These are phyloP conservation scores for Ascosphaera aggregata DNA, from an alignment of 2,329 filamentous ascomycete genomes.

Conservation along the genomic window DNA sequence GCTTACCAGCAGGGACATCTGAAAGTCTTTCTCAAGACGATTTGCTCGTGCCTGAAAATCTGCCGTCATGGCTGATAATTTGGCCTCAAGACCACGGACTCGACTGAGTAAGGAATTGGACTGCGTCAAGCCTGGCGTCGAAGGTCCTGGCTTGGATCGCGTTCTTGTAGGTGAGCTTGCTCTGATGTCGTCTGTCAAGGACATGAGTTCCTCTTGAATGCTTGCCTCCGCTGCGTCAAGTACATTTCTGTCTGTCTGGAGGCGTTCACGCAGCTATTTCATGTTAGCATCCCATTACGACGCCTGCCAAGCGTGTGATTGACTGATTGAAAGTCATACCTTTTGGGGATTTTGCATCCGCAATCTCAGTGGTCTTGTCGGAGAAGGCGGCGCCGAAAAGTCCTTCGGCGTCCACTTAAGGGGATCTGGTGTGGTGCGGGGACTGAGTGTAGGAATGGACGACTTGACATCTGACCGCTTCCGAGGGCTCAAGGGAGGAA, in stretches of 20 bases:
- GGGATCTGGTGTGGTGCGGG: no score
- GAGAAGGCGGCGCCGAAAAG: constrained; percentile 33
- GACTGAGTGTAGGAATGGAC: no score
- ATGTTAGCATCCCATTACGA: constrained; percentile 4
- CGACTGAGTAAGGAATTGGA: constrained; percentile 18
- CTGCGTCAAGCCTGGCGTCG: no score
- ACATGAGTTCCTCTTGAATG: constrained; percentile 48
- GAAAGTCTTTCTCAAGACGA: constrained; percentile 45
- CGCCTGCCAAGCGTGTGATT: background rate
- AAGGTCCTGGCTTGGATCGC: constrained; percentile 10
- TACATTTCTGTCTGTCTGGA: constrained; percentile 58
- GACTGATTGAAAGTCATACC: constrained; percentile 8
- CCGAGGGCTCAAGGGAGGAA: constrained; percentile 17
- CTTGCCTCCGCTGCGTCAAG: constrained; percentile 45
- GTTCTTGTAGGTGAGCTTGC: constrained; percentile 22
- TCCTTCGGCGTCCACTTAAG: no score
- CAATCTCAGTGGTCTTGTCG: constrained; percentile 50
- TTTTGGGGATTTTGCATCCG: constrained; percentile 40
- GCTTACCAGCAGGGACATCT: constrained; percentile 44
- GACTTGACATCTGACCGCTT: constrained; percentile 22
- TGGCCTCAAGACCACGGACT: constrained; percentile 42
- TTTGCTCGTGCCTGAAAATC: constrained; percentile 38
- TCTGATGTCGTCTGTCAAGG: constrained; percentile 8
- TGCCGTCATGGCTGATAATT: constrained; percentile 34
- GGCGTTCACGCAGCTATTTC: constrained; percentile 44